Evolutionary conservation across 2,329 filamentous ascomycete species (phyloP).

Genomic region (Apiospora marii): DNA sequence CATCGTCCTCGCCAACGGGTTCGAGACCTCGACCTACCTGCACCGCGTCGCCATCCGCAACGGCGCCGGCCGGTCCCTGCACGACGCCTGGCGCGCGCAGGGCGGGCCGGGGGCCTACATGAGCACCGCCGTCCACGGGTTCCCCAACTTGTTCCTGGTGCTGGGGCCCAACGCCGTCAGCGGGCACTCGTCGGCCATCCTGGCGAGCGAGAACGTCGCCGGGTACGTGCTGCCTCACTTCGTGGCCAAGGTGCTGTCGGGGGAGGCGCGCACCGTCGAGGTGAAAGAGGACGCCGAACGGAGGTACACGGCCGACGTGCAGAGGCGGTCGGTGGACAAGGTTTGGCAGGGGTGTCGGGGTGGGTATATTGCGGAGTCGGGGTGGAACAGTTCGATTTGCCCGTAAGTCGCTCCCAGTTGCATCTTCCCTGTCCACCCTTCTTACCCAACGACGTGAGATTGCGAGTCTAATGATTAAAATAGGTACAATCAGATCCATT

Average conservation of each 20-base stretch:
- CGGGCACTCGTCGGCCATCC: constrained; percentile 66
- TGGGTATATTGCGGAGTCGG: not conserved
- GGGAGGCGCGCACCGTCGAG: constrained; percentile 41
- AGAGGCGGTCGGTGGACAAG: constrained; percentile 42
- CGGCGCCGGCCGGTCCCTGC: constrained; percentile 55
- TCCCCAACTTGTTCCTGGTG: constrained; percentile 72
- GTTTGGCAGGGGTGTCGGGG: constrained; percentile 38
- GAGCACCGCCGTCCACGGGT: constrained; percentile 63
- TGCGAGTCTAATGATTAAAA: too few species aligned
- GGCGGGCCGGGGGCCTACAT: constrained; percentile 71
- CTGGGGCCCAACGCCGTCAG: constrained; percentile 69
- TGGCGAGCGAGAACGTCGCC: constrained; percentile 67
- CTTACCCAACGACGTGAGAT: too few species aligned
- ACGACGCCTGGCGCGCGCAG: constrained; percentile 63
- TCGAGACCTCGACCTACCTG: constrained; percentile 62
- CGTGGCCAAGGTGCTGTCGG: constrained; percentile 50
- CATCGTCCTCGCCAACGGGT: constrained; percentile 69
- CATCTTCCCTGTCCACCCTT: not conserved
- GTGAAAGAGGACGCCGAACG: constrained; percentile 46
- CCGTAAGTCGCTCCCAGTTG: not conserved
- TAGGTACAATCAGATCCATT: not conserved
- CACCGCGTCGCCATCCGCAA: constrained; percentile 62
- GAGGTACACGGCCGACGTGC: constrained; percentile 42
- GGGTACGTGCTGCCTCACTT: constrained; percentile 68
- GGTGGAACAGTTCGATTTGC: not conserved